These are phyloP conservation scores for Beta macrorhiza DNA, from an alignment of 179 eudicot species.

Conservation along the genomic window DNA sequence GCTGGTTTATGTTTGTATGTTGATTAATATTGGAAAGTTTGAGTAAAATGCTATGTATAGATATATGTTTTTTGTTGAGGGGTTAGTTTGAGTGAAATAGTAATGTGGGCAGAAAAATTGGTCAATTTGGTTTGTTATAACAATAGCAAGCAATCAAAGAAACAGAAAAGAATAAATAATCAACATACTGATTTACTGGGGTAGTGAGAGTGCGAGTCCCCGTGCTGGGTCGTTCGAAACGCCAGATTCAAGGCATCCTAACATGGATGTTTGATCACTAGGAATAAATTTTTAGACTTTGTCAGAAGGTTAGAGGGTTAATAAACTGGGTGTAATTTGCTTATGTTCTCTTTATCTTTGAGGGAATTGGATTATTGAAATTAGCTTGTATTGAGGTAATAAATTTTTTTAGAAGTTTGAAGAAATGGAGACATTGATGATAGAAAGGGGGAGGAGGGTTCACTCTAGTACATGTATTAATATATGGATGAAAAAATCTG, in stretches of 20 bases:
- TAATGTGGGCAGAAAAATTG: not conserved
- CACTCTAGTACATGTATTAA: no score
- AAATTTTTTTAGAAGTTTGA: not conserved
- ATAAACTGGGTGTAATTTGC: not conserved
- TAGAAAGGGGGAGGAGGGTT: no score
- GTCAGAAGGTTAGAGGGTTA: not conserved
- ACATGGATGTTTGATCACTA: not conserved
- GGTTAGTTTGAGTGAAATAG: not conserved
- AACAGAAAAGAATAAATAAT: no score
- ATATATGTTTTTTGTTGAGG: not conserved
- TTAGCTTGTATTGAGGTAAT: not conserved
- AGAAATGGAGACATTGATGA: conserved; percentile 1
- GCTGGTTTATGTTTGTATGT: not conserved
- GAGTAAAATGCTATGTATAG: not conserved
- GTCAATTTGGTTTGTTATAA: not conserved
- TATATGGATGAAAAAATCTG: no score
- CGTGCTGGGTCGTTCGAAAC: no score
- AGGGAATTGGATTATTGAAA: not conserved
- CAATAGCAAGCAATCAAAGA: no score
- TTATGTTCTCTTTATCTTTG: not conserved
- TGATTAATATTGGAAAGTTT: conserved; percentile 1
- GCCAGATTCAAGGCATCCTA: no score
- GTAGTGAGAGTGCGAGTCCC: no score
- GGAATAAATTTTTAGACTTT: not conserved
- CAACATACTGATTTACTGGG: no score